Conservation (phyloP, 352 stramenopile species). For the Pythium insidiosum region DNA sequence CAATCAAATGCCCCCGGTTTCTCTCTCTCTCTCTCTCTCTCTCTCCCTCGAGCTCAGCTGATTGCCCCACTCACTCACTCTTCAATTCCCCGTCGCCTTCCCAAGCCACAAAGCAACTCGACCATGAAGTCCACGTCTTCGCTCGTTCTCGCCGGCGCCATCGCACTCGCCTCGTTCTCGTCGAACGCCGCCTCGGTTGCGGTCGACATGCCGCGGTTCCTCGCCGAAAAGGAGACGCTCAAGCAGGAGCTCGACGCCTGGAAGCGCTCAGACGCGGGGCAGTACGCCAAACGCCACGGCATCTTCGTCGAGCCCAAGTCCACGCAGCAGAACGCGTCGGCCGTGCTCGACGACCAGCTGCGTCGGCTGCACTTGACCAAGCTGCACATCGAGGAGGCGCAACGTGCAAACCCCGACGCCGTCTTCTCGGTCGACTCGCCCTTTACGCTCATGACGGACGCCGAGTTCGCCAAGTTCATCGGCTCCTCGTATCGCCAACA, state of each 20-base stretch:
- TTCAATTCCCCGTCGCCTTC: background rate
- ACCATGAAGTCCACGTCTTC: conserved; percentile 15
- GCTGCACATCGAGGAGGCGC: conserved; percentile 37
- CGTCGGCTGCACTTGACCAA: conserved; percentile 57
- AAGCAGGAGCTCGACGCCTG: conserved; percentile 31
- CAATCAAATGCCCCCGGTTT: too few species aligned
- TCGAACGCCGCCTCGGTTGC: conserved; percentile 7
- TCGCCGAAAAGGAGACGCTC: conserved; percentile 30
- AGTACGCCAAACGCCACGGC: conserved; percentile 35
- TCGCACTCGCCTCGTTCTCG: conserved; percentile 19
- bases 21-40: too few species aligned
- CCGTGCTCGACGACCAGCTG: conserved; percentile 30
- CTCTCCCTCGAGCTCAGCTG: too few species aligned
- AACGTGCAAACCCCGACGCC: conserved; percentile 45
- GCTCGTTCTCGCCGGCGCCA: too few species aligned
- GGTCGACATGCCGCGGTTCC: conserved; percentile 29
- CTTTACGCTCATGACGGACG: conserved; percentile 65
- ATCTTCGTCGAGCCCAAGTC: conserved; percentile 20
- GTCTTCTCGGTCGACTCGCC: conserved; percentile 57
- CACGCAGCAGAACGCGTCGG: conserved; percentile 5
- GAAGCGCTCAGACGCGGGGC: conserved; percentile 40
- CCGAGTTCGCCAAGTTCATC: conserved; percentile 52
- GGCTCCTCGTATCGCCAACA: conserved; percentile 28
- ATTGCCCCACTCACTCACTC: background rate
- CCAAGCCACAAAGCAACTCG: background rate